Base-by-base conservation (phyloP, 139 green algal species). In the Tetradesmus lagerheimii region DNA sequence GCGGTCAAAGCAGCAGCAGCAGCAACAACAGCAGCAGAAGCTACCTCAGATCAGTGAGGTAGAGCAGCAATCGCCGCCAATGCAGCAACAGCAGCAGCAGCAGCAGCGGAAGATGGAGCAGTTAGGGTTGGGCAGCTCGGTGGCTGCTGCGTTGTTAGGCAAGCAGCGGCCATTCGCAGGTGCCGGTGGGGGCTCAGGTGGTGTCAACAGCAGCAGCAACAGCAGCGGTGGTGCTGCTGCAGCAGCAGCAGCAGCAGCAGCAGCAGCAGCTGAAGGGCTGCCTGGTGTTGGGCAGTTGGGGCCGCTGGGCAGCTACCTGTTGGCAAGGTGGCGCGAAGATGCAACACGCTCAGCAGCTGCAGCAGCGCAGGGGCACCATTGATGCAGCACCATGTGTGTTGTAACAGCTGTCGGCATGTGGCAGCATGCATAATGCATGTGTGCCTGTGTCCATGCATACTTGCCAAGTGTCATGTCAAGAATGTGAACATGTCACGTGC, bases 281-380 rank as follows among this genome's bases (percentile, higher is more conserved):
- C n/a, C 76, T 67, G 86, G 91, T 14, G 77, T 95, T 45, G 93
- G 89, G 0, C 87, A 91, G 9, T 83, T 96, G 31, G 94, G 94
- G 0, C 89, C 92, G 0, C 75, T 96, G 34, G 94, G 94, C 0
- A 90, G 91, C 75, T 95, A 95, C 78, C 83, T 96, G 62, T 62
- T 96, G 80, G 88, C 82, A 1, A 87, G 88, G 45, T 95, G 93
- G 94, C 78, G 88, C 8, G 92, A 96, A 87, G 89, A 94, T 39
- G 90, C 85, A 35, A 92, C 93, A 15, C 84, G 87, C 15, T 86
- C 57, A 57, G 87, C 87, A 47, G 75, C 87, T 47, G 87, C 87
- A 50, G 87, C 79, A 38, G 87, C 87, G 50, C 87, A 83, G 71
- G 31, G 57, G 57, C 57, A 31, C 57, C 57, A 71, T 6, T 71